A percentile compares a stretch with the other conserved stretches of the same genome.
Conservation (phyloP, 768 basidiomycete genomes). For the Filobasidium floriforme region DNA sequence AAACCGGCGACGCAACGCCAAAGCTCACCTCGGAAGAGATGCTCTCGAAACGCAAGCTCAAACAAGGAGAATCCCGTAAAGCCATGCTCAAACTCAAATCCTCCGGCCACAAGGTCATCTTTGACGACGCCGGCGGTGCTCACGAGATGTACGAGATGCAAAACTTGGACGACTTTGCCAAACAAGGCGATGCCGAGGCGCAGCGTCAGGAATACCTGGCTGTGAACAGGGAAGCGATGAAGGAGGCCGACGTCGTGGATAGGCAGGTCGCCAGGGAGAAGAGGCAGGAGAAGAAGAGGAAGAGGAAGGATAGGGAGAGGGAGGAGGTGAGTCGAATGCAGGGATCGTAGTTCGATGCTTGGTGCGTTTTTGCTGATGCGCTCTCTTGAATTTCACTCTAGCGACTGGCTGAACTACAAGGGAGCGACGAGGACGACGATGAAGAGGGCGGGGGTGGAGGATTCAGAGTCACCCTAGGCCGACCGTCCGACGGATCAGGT, state of each 20-base stretch:
- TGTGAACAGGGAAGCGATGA: slow-evolving; percentile 66
- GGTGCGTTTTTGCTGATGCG: background rate
- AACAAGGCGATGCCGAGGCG: slow-evolving; percentile 56
- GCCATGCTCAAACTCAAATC: slow-evolving; percentile 58
- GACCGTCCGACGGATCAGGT: slow-evolving; percentile 44
- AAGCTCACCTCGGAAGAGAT: slow-evolving; percentile 47
- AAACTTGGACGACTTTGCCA: slow-evolving; percentile 60
- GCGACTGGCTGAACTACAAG: too few relatives aligned
- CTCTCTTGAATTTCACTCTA: background rate
- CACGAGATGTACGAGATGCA: slow-evolving; percentile 79
- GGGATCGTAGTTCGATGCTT: background rate
- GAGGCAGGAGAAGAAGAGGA: slow-evolving; percentile 83
- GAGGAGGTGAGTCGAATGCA: slow-evolving; percentile 41
- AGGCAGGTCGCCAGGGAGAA: slow-evolving; percentile 78
- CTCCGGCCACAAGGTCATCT: slow-evolving; percentile 66
- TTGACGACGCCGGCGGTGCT: slow-evolving; percentile 76
- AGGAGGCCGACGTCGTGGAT: slow-evolving; percentile 62
- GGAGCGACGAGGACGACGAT: too few relatives aligned
- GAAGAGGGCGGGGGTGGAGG: slow-evolving; percentile 31
- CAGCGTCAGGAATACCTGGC: slow-evolving; percentile 65
- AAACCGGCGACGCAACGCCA: slow-evolving; percentile 32
- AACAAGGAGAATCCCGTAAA: slow-evolving; percentile 65
- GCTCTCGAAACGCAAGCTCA: slow-evolving; percentile 80
- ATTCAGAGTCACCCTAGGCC: slow-evolving; percentile 45
- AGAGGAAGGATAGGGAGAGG: slow-evolving; percentile 70